Evolutionary conservation across 2,329 filamentous ascomycete genomes (phyloP), one percentile per base, ranked within the genome.

Genomic region (Tolypocladium ophioglossoides): DNA sequence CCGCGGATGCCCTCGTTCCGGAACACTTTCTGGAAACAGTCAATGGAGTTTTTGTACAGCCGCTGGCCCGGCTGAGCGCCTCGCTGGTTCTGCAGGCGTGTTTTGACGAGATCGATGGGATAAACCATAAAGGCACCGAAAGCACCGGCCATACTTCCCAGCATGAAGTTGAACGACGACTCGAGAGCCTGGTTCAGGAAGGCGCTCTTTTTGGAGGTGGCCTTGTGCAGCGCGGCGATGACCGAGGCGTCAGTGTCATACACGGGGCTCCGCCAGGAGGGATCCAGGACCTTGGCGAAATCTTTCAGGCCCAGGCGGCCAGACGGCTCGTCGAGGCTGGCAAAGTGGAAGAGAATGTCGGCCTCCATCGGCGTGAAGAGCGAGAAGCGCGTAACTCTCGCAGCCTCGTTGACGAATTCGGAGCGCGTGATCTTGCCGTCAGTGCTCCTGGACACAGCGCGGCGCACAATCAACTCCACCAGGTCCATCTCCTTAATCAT

Each of bases 81-180:
- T 61, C 94, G 84, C 77, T 99, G 94, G 75, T 99, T 99, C 73
- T 99, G 94, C 85, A 99, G 88, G 57, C 94, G 85, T 1, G 94
- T 99, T 82, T 99, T 99, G 70, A 99, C 94, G 57, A 99, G 76
- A 75, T 99, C 94, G 67, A 99, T 97, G 27, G 94, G 94, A 70
- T 99, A 99, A 53, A 99, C 94, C 90, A 99, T 96, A 70, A 99
- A 97, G 14, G 94, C 94, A 69, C 94, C 94, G 68, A 99, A 99
- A 11, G 94, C 94, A 72, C 94, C 94, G 9, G 94, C 94, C 62
- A 96, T 62, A 68, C 88, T 91, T 56, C 94, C 94, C 8, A 99
- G 82, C 3, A 76, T 84, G 68, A 99, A 99, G 77, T 95, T 91
- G 71, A 96, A 95, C 2, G 78, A 82, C 1, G 91, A 95, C 67